Evolutionary conservation across 2,329 filamentous ascomycete genomes (phyloP).

Genomic region (Albifimbria verrucaria): DNA sequence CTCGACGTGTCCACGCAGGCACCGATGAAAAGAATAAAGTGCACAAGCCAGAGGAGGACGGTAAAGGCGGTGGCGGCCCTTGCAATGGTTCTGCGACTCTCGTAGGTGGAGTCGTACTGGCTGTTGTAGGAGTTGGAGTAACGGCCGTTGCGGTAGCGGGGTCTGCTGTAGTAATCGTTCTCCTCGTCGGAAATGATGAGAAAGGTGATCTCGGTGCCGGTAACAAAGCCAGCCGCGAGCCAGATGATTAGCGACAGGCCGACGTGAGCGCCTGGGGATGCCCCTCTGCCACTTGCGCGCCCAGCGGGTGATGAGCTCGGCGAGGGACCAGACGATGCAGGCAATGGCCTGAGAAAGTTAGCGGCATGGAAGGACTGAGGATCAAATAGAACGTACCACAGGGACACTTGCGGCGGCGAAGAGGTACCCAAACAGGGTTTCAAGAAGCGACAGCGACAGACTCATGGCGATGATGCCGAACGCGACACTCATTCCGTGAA

Average conservation of each 20-base stretch:
- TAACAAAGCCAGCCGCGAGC: constrained; percentile 26
- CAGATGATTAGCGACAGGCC: constrained; percentile 39
- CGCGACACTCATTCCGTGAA: constrained; percentile 24
- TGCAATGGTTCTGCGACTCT: constrained; percentile 10
- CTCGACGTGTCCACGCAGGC: constrained; percentile 36
- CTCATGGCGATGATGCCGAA: constrained; percentile 22
- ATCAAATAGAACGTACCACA: constrained; percentile 6
- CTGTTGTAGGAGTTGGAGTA: too few relatives aligned
- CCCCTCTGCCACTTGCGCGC: constrained; percentile 28
- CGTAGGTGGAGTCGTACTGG: constrained; percentile 3
- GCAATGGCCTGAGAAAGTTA: background rate
- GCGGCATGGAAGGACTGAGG: background rate
- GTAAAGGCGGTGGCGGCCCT: constrained; percentile 18
- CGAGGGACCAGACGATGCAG: constrained; percentile 31
- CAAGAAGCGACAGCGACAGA: constrained; percentile 21
- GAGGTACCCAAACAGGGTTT: constrained; percentile 3
- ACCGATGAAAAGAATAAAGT: constrained; percentile 36
- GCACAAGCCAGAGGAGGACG: constrained; percentile 21
- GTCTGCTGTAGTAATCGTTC: constrained; percentile 7
- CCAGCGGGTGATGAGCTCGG: constrained; percentile 35
- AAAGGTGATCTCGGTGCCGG: constrained; percentile 18
- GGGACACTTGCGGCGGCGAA: constrained; percentile 7
- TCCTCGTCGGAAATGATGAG: constrained; percentile 6
- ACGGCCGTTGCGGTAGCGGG: too few relatives aligned
- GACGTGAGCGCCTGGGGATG: constrained; percentile 43